Percentiles rank a stretch among this genome's conserved stretches.
phyloP scores from a whole-genome alignment of 768 basidiomycete species.

The Mycena sanguinolenta region DNA sequence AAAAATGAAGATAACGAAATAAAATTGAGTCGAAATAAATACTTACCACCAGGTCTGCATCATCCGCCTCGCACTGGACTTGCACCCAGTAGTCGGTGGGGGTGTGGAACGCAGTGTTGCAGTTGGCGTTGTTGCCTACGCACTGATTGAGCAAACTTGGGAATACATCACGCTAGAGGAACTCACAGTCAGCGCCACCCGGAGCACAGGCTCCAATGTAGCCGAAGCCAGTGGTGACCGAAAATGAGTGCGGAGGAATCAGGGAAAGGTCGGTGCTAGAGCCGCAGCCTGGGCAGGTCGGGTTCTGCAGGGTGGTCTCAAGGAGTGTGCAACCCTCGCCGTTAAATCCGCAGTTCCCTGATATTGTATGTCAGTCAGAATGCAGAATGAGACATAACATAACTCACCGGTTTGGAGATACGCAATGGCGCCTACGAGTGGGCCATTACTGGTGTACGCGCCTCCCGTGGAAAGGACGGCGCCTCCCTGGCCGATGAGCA shows the following conservation, averaged over 20 bases:
- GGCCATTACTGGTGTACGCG: slow-evolving; percentile 44
- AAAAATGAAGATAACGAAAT: too few relatives aligned
- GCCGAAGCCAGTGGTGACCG: slow-evolving; percentile 51
- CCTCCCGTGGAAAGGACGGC: slow-evolving; percentile 45
- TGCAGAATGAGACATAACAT: too few relatives aligned
- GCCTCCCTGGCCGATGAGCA: slow-evolving; percentile 39
- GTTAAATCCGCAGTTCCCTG: slow-evolving; percentile 50
- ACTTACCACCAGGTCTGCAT: slow-evolving; percentile 40
- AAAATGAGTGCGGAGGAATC: slow-evolving; percentile 49
- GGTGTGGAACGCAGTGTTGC: slow-evolving; percentile 47
- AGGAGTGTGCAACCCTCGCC: slow-evolving; percentile 52
- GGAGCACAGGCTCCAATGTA: slow-evolving; percentile 45
- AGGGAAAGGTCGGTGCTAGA: slow-evolving; percentile 52
- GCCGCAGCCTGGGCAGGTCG: slow-evolving; percentile 46
- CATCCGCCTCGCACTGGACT: slow-evolving; percentile 47
- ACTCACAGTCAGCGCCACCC: slow-evolving; percentile 45
- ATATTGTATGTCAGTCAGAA: too few relatives aligned
- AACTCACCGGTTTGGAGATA: too few relatives aligned
- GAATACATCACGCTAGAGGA: too few relatives aligned
- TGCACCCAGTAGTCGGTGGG: slow-evolving; percentile 46
- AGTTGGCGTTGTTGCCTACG: slow-evolving; percentile 42
- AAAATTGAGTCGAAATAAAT: background rate
- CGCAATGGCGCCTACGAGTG: slow-evolving; percentile 46
- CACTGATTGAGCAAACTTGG: too few relatives aligned
- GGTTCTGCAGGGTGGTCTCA: slow-evolving; percentile 50